Conservation (phyloP, 2,329 filamentous ascomycete species). For the Colletotrichum caudatum region DNA sequence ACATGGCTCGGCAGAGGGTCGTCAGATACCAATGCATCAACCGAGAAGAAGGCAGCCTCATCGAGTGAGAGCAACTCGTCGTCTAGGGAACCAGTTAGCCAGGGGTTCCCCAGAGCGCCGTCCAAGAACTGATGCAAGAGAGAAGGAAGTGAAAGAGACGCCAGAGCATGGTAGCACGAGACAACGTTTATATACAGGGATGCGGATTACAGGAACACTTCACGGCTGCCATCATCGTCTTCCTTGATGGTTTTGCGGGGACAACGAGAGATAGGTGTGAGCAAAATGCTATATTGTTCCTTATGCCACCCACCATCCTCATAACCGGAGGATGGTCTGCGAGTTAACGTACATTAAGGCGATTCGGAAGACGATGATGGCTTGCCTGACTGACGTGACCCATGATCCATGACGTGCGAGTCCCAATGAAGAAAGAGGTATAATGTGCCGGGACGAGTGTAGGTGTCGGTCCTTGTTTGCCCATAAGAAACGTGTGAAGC, state of each 20-base stretch:
- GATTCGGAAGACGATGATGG: slow-evolving; percentile 77
- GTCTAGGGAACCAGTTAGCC: slow-evolving; percentile 66
- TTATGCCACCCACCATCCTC: slow-evolving; percentile 51
- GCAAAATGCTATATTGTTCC: slow-evolving; percentile 64
- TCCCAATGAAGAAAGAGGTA: slow-evolving; percentile 39
- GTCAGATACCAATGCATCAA: slow-evolving; percentile 78
- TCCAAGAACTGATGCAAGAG: slow-evolving; percentile 34
- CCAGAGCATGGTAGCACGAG: slow-evolving; percentile 43
- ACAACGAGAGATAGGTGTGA: slow-evolving; percentile 46
- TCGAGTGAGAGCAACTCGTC: slow-evolving; percentile 72
- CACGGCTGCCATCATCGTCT: slow-evolving; percentile 73
- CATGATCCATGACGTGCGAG: slow-evolving; percentile 51
- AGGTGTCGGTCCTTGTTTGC: slow-evolving; percentile 41
- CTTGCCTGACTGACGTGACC: slow-evolving; percentile 68
- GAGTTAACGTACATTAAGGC: slow-evolving; percentile 75
- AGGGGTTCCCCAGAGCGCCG: slow-evolving; percentile 40
- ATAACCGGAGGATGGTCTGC: slow-evolving; percentile 48
- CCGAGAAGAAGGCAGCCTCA: slow-evolving; percentile 69
- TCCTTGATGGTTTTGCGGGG: slow-evolving; percentile 54
- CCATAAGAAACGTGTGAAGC: slow-evolving; percentile 40
- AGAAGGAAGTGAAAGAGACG: slow-evolving; percentile 44
- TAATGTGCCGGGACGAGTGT: slow-evolving; percentile 44
- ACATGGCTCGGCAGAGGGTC: slow-evolving; percentile 49
- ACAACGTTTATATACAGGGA: slow-evolving; percentile 58
- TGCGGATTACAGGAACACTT: slow-evolving; percentile 56